Conservation (phyloP, 768 basidiomycete genomes). For the Mycena vulgaris region DNA sequence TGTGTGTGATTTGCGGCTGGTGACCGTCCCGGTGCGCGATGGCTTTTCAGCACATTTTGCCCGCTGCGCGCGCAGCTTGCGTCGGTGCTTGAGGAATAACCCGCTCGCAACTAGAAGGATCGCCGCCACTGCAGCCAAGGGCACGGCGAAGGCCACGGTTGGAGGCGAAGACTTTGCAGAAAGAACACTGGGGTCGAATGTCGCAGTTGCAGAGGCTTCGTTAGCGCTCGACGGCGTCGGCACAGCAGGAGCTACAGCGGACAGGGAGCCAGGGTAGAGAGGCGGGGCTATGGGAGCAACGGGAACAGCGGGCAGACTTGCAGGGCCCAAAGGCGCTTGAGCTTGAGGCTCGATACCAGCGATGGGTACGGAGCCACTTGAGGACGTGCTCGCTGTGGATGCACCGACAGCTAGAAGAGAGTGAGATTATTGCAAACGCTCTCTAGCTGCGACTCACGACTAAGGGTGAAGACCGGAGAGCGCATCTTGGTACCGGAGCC, state of each 20-base stretch:
- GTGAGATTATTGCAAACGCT: not conserved
- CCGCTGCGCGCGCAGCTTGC: conserved; percentile 42
- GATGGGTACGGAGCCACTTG: not conserved
- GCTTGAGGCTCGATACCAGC: conserved; percentile 29
- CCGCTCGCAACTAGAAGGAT: conserved; percentile 48
- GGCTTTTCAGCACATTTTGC: conserved; percentile 39
- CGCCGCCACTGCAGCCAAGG: conserved; percentile 50
- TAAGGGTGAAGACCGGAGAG: conserved; percentile 31
- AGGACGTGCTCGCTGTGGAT: not conserved
- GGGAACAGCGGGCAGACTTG: not conserved
- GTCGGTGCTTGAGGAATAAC: conserved; percentile 47
- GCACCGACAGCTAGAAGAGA: conserved; percentile 19
- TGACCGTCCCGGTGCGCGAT: conserved; percentile 31
- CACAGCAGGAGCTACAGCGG: not conserved
- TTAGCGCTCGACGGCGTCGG: conserved; percentile 1
- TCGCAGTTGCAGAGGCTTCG: conserved; percentile 2
- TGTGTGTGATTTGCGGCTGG: conserved; percentile 35
- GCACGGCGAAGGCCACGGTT: conserved; percentile 51
- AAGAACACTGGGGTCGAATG: conserved; percentile 37
- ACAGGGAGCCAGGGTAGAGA: conserved; percentile 15
- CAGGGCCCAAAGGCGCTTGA: conserved; percentile 29
- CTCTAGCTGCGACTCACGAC: conserved; percentile 8
- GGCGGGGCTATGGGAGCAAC: not conserved
- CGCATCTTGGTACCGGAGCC: conserved; percentile 14
- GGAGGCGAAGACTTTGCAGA: conserved; percentile 46